Evolutionary conservation across 1,284 basidiomycete species (phyloP).

Genomic region (Xanthoconium separans): DNA sequence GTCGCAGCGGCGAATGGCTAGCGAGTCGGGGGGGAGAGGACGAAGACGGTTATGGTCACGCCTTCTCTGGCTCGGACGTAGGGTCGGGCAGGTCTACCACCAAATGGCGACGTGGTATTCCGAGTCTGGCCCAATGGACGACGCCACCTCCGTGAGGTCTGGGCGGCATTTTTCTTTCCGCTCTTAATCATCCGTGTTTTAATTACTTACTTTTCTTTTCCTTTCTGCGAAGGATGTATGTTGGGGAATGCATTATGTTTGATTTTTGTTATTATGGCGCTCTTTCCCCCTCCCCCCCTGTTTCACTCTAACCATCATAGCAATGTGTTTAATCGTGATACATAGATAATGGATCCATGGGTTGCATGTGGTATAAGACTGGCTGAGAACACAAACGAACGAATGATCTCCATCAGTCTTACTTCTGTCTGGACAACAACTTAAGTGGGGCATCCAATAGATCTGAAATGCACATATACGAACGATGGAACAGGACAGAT

Average conservation of each 20-base stretch:
- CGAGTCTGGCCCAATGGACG: constrained; percentile 30
- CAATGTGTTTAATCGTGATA: constrained; percentile 23
- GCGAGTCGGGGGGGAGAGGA: constrained; percentile 23
- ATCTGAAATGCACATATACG: background rate
- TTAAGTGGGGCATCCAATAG: too few relatives aligned
- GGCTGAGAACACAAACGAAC: too few relatives aligned
- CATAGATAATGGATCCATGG: constrained; percentile 25
- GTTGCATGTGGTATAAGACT: background rate
- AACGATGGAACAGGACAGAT: background rate
- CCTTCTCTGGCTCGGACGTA: constrained; percentile 11
- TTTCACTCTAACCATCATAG: constrained; percentile 15
- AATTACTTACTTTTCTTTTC: background rate
- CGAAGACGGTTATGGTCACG: constrained; percentile 21
- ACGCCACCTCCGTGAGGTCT: constrained; percentile 14
- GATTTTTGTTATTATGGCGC: background rate
- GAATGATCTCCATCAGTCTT: too few relatives aligned
- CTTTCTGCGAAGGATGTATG: constrained; percentile 10
- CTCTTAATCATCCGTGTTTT: background rate
- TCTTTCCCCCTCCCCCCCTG: background rate
- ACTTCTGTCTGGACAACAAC: too few relatives aligned
- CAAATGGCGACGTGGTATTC: constrained; percentile 28
- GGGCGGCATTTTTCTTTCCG: background rate
- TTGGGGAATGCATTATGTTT: constrained; percentile 10
- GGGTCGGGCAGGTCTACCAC: constrained; percentile 12
- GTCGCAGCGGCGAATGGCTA: constrained; percentile 21